Evolutionary conservation across 176 grass and related monocot species (phyloP), one percentile per base, ranked within the genome.

Genomic region (Melocanna baccifera): DNA sequence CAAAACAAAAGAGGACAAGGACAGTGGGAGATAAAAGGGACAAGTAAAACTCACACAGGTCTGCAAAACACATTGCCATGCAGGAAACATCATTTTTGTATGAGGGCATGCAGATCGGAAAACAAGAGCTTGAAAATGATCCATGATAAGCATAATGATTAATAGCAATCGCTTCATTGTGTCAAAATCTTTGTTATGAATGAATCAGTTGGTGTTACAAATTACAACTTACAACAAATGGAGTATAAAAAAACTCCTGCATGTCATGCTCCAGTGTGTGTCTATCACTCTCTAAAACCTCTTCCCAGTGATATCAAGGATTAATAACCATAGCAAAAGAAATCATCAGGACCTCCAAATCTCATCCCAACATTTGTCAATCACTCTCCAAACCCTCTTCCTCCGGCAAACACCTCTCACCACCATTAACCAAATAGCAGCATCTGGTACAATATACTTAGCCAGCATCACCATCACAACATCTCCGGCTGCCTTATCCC

Each of bases 321-420:
- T 53, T 25, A 88, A 79, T 48, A 72, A 62, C 66, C 65, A 47
- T 65, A 65, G 14, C 62, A 67, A 77, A 45, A 71, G 30, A 85
- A 45, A 78, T 74, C 13, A 52, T 90, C 83, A 94, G 25, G 48
- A 61, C 58, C 75, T 82, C 96, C 89, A 90, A 80, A 98, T 94
- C 62, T 91, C 81, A 55, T 70, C 88, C 91, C 96, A 94, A 85
- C 93, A 95, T 30, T 87, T 78, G 16, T 91, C 80, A 85, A 98
- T 81, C 51, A 84, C 18, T 72, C 66, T 84, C 83, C 57, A 71
- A 67, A 93, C 85, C 73, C 32, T 90, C 50, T 80, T 92, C 51
- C 69, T 74, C 34, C 25, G 81, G 57, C 88, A 98, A 83, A 92
- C 50, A 36, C 81, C 87, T 79, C 91, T 89, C 18, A 93, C 48